A percentile compares a stretch with the other conserved stretches of the same genome.
Conservation (phyloP, 2,329 filamentous ascomycete species). For the Fusarium staphyleae region DNA sequence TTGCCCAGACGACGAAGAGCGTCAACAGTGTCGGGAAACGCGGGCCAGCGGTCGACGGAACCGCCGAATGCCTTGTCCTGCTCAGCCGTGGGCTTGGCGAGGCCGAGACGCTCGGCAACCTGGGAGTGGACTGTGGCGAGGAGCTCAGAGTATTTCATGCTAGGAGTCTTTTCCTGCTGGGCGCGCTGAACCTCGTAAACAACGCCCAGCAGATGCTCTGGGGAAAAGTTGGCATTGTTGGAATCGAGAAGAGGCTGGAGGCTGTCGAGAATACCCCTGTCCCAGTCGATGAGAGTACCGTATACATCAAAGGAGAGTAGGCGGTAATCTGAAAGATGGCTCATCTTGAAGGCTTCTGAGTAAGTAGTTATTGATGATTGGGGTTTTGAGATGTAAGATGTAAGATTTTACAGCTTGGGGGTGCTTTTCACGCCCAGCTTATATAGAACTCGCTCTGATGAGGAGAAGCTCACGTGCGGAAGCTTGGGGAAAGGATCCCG, state of each 20-base stretch:
- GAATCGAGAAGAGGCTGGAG: conserved; percentile 58
- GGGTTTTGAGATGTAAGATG: neutral
- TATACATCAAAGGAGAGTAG: conserved; percentile 79
- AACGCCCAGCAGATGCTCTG: conserved; percentile 51
- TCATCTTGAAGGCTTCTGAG: conserved; percentile 13
- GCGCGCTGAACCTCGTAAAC: conserved; percentile 54
- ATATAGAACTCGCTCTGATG: conserved; percentile 16
- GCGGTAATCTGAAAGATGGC: conserved; percentile 40
- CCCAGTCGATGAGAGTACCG: conserved; percentile 83
- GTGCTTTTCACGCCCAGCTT: neutral
- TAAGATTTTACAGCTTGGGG: neutral
- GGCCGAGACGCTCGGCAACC: conserved; percentile 53
- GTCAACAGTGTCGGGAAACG: conserved; percentile 65
- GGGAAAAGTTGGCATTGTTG: conserved; percentile 40
- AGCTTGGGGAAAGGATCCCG: conserved; percentile 6
- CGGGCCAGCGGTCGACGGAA: conserved; percentile 61
- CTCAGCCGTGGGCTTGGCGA: conserved; percentile 46
- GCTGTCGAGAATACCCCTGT: conserved; percentile 65
- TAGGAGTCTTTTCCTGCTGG: conserved; percentile 63
- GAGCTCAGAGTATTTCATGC: conserved; percentile 65
- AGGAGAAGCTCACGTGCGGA: conserved; percentile 6
- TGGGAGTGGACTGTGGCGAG: conserved; percentile 57
- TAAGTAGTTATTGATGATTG: neutral
- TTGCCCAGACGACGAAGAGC: conserved; percentile 59
- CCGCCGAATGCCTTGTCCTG: conserved; percentile 59